A percentile compares a stretch with the other conserved stretches of the same genome.
These are phyloP conservation scores for Exsudoporus floridanus DNA, from an alignment of 1,284 basidiomycete species.

Conservation along the genomic window DNA sequence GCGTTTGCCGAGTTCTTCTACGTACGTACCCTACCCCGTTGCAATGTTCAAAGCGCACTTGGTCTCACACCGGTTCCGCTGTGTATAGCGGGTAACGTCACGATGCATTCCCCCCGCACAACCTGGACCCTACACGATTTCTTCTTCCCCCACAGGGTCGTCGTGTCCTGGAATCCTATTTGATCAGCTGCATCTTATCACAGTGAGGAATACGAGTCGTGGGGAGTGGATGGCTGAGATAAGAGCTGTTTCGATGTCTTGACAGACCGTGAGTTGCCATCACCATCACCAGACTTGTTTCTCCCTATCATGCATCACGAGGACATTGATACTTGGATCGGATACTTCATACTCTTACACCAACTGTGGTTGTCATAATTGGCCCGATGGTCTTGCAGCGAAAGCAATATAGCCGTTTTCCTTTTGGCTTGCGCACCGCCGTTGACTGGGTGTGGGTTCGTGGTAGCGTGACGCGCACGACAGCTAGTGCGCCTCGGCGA, in stretches of 20 bases:
- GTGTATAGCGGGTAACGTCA: constrained; percentile 21
- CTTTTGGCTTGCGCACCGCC: background rate
- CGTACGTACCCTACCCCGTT: constrained; percentile 18
- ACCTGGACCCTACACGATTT: constrained; percentile 25
- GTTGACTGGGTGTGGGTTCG: background rate
- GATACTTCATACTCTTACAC: background rate
- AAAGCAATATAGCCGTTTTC: background rate
- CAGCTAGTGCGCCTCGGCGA: background rate
- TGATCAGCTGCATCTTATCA: constrained; percentile 26
- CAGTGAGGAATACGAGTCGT: constrained; percentile 29
- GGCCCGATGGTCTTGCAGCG: background rate
- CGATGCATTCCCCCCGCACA: constrained; percentile 9
- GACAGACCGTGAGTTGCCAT: constrained; percentile 19
- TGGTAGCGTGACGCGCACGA: background rate
- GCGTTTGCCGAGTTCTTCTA: constrained; percentile 34
- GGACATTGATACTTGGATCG: constrained; percentile 4
- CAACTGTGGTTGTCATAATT: constrained; percentile 4
- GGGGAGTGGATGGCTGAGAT: constrained; percentile 32
- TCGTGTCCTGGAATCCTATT: constrained; percentile 22
- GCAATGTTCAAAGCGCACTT: background rate
- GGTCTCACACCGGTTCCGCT: constrained; percentile 5
- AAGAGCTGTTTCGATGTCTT: constrained; percentile 20
- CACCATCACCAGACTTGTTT: background rate
- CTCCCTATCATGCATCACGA: background rate
- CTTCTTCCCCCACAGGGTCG: constrained; percentile 9